A percentile compares a stretch with the other conserved stretches of the same genome.
Conservation (phyloP, 2,329 filamentous ascomycete species). For the Alternaria sp. region DNA sequence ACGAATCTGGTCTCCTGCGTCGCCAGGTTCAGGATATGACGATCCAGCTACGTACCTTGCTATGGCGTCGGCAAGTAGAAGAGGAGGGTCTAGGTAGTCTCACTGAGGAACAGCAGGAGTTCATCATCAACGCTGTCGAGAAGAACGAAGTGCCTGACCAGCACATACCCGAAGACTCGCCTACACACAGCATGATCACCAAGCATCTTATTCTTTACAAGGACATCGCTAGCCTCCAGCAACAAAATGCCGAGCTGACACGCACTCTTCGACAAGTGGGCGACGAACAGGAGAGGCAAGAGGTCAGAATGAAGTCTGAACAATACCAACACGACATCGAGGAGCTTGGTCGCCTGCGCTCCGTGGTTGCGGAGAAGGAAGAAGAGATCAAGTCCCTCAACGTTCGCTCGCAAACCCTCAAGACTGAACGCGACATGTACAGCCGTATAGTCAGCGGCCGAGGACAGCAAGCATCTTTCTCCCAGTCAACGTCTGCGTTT, state of each 20-base stretch:
- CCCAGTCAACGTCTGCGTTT: constrained; percentile 28
- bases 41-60: constrained; percentile 86
- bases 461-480: constrained; percentile 62
- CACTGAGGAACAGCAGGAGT: constrained; percentile 73
- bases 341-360: constrained; percentile 75
- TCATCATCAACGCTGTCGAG: constrained; percentile 76
- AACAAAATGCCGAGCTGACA: constrained; percentile 85
- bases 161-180: constrained; percentile 71
- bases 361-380: constrained; percentile 78
- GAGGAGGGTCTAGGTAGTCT: constrained; percentile 80
- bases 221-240: constrained; percentile 81
- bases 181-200: constrained; percentile 88
- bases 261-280: constrained; percentile 84
- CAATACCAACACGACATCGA: constrained; percentile 66
- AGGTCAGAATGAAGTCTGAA: constrained; percentile 70
- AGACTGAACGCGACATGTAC: constrained; percentile 97
- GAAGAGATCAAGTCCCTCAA: constrained; percentile 86
- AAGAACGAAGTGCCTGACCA: constrained; percentile 77
- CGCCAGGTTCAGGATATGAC: constrained; percentile 90
- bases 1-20: constrained; percentile 79
- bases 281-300: constrained; percentile 89
- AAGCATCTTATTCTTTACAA: constrained; percentile 90
- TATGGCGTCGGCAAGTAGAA: constrained; percentile 84
- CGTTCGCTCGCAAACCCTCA: constrained; percentile 88
- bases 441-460: constrained; percentile 87